Conservation (phyloP, 768 basidiomycete species). For the Obba rivulosa region DNA sequence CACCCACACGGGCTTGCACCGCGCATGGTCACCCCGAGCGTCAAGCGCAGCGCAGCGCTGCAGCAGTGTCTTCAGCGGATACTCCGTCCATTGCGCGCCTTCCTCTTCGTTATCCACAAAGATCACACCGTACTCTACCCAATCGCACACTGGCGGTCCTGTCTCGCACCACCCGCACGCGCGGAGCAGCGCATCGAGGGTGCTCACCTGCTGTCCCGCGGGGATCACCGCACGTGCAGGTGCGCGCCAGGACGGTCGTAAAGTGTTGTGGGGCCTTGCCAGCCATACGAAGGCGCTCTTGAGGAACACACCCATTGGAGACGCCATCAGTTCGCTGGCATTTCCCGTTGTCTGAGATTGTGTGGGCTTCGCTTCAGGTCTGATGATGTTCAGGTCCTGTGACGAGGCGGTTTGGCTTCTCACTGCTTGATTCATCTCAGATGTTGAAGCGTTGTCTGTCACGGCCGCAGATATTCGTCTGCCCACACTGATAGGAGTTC, state of each 20-base stretch:
- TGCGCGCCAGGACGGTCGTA: slow-evolving; percentile 23
- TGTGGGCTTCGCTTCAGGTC: too few species aligned
- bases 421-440: not conserved
- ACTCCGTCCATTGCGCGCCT: slow-evolving; percentile 1
- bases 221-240: slow-evolving; percentile 26
- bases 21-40: not conserved
- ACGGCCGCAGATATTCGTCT: not conserved
- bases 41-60: slow-evolving; percentile 1
- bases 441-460: too few species aligned
- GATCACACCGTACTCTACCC: slow-evolving; percentile 20
- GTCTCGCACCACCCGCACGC: slow-evolving; percentile 39
- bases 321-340: not conserved
- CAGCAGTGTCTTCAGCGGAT: slow-evolving; percentile 2
- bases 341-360: not conserved
- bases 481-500: not conserved
- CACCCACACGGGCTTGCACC: slow-evolving; percentile 13
- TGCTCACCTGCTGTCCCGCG: slow-evolving; percentile 31
- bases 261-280: slow-evolving; percentile 6
- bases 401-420: too few species aligned
- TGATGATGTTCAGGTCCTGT: not conserved
- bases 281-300: slow-evolving; percentile 17
- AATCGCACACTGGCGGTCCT: slow-evolving; percentile 1
- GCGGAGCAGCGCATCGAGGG: slow-evolving; percentile 39
- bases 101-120: slow-evolving; percentile 18
- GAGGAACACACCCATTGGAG: slow-evolving; percentile 13